Evolutionary conservation across 2,329 filamentous ascomycete genomes (phyloP).

Genomic region (Arthrocladium fulminans): DNA sequence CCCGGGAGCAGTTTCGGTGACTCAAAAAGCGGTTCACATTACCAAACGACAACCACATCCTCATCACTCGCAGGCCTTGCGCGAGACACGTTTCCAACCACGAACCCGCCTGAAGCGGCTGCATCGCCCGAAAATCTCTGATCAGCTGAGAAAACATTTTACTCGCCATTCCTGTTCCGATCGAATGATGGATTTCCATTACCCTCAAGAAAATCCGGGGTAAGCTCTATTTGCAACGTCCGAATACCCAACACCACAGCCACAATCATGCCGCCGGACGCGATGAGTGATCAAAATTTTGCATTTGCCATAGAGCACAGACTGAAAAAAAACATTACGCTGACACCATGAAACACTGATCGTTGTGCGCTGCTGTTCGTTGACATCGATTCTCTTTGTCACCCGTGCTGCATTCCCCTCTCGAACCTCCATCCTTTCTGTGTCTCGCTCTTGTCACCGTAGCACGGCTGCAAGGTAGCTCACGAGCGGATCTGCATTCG

Average conservation of each 20-base stretch:
- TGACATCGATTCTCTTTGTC: conserved; percentile 9
- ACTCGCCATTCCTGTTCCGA: conserved; percentile 7
- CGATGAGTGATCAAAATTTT: conserved; percentile 6
- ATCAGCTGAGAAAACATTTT: conserved; percentile 8
- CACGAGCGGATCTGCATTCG: not conserved
- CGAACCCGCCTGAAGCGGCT: not conserved
- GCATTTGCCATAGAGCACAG: not conserved
- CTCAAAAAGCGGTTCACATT: not conserved
- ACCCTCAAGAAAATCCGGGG: conserved; percentile 20
- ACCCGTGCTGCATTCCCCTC: conserved; percentile 7
- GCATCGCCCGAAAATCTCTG: not conserved
- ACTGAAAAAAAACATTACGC: not conserved
- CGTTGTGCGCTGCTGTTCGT: not conserved
- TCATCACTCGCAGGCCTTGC: not conserved
- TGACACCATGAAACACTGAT: conserved; percentile 7
- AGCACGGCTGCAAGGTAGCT: not conserved
- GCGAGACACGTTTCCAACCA: not conserved
- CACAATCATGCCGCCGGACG: not conserved
- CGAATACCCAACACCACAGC: not conserved
- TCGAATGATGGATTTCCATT: conserved; percentile 19
- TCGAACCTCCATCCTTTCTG: not conserved
- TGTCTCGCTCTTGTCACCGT: not conserved
- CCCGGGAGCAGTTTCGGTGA: not conserved
- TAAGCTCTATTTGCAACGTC: not conserved
- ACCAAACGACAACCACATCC: not conserved